phyloP scores from a whole-genome alignment of 2,329 filamentous ascomycete genomes.

The Ceratocystis papillata region DNA sequence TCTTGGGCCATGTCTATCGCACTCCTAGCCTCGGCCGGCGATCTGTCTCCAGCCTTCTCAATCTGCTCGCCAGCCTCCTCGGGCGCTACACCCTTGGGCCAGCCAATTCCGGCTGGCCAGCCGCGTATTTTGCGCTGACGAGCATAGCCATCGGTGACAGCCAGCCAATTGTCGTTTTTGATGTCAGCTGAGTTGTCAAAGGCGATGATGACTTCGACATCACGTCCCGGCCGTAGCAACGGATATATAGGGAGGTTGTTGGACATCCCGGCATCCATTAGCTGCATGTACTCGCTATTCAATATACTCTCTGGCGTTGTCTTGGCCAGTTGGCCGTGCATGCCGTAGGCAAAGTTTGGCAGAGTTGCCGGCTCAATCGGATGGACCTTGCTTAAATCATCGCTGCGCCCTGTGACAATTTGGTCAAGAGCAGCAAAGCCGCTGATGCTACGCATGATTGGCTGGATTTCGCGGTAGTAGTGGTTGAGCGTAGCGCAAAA shows the following conservation, averaged over 20 bases:
- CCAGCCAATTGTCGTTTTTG: conserved; percentile 90
- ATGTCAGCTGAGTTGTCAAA: conserved; percentile 95
- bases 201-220: conserved; percentile 81
- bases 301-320: conserved; percentile 72
- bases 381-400: conserved; percentile 82
- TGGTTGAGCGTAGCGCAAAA: conserved; percentile 94
- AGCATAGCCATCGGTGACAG: conserved; percentile 85
- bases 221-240: conserved; percentile 71
- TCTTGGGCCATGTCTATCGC: conserved; percentile 48
- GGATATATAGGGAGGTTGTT: conserved; percentile 97
- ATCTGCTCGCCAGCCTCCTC: conserved; percentile 36
- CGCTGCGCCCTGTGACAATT: conserved; percentile 69
- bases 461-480: conserved; percentile 90
- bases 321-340: conserved; percentile 62
- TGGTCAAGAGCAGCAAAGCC: conserved; percentile 70
- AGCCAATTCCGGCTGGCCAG: conserved; percentile 91
- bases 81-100: conserved; percentile 50
- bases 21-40: conserved; percentile 56
- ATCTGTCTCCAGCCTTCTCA: conserved; percentile 47
- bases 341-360: conserved; percentile 77
- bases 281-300: conserved; percentile 57
- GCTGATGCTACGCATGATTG: conserved; percentile 60
- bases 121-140: conserved; percentile 81
- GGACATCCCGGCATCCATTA: conserved; percentile 98
- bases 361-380: conserved; percentile 86